phyloP scores from a whole-genome alignment of 768 basidiomycete genomes.

The Phaffia australis region DNA sequence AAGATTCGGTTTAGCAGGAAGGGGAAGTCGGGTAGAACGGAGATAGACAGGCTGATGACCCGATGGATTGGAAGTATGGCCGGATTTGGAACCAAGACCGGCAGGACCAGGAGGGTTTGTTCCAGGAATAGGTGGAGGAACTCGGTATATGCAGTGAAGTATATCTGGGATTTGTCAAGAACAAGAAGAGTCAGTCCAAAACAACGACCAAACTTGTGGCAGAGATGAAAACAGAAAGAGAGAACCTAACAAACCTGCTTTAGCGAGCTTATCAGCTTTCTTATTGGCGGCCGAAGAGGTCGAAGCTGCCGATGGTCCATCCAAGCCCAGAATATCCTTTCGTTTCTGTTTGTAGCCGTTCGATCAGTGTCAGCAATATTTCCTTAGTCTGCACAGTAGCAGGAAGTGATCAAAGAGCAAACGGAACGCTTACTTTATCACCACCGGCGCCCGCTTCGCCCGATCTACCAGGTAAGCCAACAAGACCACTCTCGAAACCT shows the following conservation, averaged over 20 bases:
- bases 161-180: constrained; percentile 19
- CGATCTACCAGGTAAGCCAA: constrained; percentile 30
- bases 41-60: constrained; percentile 50
- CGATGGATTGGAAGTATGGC: constrained; percentile 31
- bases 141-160: constrained; percentile 33
- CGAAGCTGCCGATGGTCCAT: constrained; percentile 11
- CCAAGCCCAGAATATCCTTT: constrained; percentile 30
- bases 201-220: constrained; percentile 27
- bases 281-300: constrained; percentile 16
- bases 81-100: constrained; percentile 31
- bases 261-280: constrained; percentile 29
- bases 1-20: constrained; percentile 56
- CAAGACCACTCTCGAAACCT: constrained; percentile 30
- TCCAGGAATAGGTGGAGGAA: constrained; percentile 27
- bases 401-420: background rate
- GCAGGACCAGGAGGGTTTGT: constrained; percentile 32
- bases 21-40: constrained; percentile 74
- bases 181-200: background rate
- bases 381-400: background rate
- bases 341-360: constrained; percentile 29
- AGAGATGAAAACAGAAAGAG: background rate
- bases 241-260: constrained; percentile 22
- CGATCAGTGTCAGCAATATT: background rate
- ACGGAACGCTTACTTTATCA: constrained; percentile 32
- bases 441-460: constrained; percentile 26